A percentile compares a stretch with the other conserved stretches of the same genome.
Evolutionary conservation across 208 protist species (phyloP).

Genomic region (Crithidia fasciculata): DNA sequence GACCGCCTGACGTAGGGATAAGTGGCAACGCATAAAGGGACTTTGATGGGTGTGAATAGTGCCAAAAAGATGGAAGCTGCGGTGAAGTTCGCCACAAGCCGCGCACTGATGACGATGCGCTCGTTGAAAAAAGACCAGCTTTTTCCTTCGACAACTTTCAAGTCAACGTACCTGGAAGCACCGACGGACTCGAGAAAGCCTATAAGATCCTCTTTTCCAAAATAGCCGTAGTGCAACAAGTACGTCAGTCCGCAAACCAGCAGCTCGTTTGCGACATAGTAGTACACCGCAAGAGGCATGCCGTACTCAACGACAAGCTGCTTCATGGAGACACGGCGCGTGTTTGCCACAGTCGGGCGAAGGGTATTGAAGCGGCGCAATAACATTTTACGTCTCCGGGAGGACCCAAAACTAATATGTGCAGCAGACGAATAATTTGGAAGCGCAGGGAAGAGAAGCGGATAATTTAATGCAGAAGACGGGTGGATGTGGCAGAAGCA

Average conservation of each 20-base stretch:
- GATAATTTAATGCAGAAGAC: too few species aligned
- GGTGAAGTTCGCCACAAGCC: conserved; percentile 60
- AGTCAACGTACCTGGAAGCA: conserved; percentile 42
- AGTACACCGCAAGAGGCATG: conserved; percentile 40
- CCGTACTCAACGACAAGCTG: conserved; percentile 42
- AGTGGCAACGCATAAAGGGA: conserved; percentile 51
- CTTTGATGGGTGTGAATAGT: conserved; percentile 50
- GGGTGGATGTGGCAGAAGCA: too few species aligned
- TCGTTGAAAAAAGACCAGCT: conserved; percentile 54
- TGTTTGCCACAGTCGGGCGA: background rate
- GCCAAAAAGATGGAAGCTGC: conserved; percentile 64
- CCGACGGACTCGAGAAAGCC: conserved; percentile 47
- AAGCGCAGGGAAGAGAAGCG: background rate
- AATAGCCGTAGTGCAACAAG: conserved; percentile 56
- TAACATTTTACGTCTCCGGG: conserved; percentile 3
- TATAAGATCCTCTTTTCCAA: conserved; percentile 58
- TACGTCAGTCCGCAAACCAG: conserved; percentile 57
- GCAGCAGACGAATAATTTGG: too few species aligned
- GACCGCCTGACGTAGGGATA: conserved; percentile 38
- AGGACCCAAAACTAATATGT: too few species aligned
- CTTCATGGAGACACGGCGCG: conserved; percentile 29
- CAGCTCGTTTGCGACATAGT: conserved; percentile 61
- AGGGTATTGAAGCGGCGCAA: conserved; percentile 2
- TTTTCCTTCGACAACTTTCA: conserved; percentile 42
- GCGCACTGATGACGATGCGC: conserved; percentile 42